Conservation (phyloP, 2,329 filamentous ascomycete genomes). For the Allantophomopsis cytisporea region DNA sequence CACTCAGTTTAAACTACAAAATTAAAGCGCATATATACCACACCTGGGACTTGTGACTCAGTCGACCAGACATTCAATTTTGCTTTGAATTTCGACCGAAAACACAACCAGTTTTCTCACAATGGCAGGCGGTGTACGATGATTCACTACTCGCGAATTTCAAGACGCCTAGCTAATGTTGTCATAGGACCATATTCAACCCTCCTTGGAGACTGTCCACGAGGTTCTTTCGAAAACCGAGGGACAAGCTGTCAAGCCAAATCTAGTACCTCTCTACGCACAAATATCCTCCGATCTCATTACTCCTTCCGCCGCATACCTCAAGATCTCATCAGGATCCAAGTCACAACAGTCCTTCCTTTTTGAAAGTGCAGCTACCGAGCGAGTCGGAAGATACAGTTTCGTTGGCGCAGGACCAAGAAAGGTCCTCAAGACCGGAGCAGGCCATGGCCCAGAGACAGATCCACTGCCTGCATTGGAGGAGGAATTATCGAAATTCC, state of each 20-base stretch:
- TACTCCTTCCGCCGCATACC: constrained; percentile 87
- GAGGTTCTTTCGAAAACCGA: constrained; percentile 37
- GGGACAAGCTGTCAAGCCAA: constrained; percentile 42
- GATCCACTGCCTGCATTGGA: constrained; percentile 80
- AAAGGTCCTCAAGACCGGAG: constrained; percentile 79
- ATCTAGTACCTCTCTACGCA: constrained; percentile 69
- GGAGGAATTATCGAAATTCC: constrained; percentile 62
- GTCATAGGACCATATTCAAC: constrained; percentile 34
- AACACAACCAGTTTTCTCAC: not conserved
- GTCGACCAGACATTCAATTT: too few relatives aligned
- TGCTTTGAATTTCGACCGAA: too few relatives aligned
- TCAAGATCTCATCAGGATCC: constrained; percentile 72
- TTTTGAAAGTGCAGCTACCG: constrained; percentile 89
- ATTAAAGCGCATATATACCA: too few relatives aligned
- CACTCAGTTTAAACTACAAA: too few relatives aligned
- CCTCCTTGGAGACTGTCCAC: constrained; percentile 45
- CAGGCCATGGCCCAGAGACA: constrained; percentile 69
- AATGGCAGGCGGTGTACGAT: constrained; percentile 14
- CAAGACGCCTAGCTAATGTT: too few relatives aligned
- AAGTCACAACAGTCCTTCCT: constrained; percentile 77
- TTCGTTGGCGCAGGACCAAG: constrained; percentile 73
- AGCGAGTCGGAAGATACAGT: constrained; percentile 88
- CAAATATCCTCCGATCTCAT: constrained; percentile 86
- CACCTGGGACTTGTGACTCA: too few relatives aligned
- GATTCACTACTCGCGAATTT: not conserved